Evolutionary conservation across 805 yeast species (phyloP).

Genomic region (Clavispora asparagi): DNA sequence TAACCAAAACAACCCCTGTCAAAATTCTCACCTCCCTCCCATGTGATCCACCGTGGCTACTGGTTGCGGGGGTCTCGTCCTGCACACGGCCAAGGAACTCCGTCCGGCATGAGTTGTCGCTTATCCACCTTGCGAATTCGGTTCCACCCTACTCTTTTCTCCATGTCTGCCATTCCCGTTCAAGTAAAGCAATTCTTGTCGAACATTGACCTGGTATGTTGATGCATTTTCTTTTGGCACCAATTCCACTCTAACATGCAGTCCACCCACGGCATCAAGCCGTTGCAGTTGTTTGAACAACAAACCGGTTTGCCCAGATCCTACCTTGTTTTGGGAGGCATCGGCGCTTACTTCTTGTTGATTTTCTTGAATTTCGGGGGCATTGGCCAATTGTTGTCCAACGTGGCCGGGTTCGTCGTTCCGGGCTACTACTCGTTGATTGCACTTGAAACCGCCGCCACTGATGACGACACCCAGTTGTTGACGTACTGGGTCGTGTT

Average conservation of each 20-base stretch:
- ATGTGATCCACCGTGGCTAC: no score
- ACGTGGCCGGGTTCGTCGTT: conserved; percentile 82
- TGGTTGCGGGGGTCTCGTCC: no score
- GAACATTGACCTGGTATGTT: conserved; percentile 14
- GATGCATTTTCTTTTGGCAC: not conserved
- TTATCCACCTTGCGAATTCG: not conserved
- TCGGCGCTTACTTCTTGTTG: conserved; percentile 62
- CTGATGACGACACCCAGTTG: conserved; percentile 78
- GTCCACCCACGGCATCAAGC: conserved; percentile 27
- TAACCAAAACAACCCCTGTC: no score
- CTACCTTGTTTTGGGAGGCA: conserved; percentile 68
- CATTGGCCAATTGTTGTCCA: conserved; percentile 88
- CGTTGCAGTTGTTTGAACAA: conserved; percentile 34
- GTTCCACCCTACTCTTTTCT: not conserved
- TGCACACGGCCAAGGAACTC: not conserved
- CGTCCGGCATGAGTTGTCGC: not conserved
- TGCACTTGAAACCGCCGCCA: conserved; percentile 69
- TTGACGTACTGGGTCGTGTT: conserved; percentile 99
- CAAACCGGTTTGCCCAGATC: conserved; percentile 71
- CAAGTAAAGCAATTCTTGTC: conserved; percentile 13
- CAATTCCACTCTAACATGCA: no score
- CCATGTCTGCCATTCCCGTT: conserved; percentile 12
- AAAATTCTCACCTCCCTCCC: no score
- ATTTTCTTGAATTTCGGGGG: conserved; percentile 91
- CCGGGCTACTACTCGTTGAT: conserved; percentile 86